These are phyloP conservation scores for Eucalyptus brandiana DNA, from an alignment of 345 rosid genomes.

Conservation along the genomic window DNA sequence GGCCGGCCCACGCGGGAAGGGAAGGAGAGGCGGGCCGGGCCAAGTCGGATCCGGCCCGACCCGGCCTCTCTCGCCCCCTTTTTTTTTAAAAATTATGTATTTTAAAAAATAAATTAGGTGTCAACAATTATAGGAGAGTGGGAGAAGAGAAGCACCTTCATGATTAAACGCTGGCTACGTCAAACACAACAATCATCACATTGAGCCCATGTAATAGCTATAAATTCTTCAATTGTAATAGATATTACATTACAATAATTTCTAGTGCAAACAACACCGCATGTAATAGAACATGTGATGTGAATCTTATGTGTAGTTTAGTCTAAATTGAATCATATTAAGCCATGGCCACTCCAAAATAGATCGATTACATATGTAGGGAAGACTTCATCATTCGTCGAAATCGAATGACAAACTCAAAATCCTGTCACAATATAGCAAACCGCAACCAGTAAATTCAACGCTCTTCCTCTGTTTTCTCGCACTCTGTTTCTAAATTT, in stretches of 20 bases:
- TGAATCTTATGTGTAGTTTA: no score
- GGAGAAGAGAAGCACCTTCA: neutral
- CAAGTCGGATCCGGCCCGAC: no score
- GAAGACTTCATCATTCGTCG: accelerated
- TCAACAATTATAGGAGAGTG: neutral
- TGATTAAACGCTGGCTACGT: neutral
- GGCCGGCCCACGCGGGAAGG: no score
- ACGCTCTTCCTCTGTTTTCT: neutral
- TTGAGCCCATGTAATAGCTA: neutral
- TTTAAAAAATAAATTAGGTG: no score
- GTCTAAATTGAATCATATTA: no score
- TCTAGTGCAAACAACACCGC: neutral
- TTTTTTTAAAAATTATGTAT: no score
- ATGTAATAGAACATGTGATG: neutral
- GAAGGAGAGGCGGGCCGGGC: no score
- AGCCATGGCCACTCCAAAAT: neutral
- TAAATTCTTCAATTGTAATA: neutral
- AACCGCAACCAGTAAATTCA: neutral
- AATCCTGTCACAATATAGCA: neutral
- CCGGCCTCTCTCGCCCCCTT: no score
- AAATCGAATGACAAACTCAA: neutral
- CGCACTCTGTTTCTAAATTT: neutral
- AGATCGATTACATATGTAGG: neutral
- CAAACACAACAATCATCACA: neutral
- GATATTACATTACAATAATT: neutral